These are phyloP conservation scores for Millerozyma acaciae DNA, from an alignment of 805 yeast species.

Conservation along the genomic window DNA sequence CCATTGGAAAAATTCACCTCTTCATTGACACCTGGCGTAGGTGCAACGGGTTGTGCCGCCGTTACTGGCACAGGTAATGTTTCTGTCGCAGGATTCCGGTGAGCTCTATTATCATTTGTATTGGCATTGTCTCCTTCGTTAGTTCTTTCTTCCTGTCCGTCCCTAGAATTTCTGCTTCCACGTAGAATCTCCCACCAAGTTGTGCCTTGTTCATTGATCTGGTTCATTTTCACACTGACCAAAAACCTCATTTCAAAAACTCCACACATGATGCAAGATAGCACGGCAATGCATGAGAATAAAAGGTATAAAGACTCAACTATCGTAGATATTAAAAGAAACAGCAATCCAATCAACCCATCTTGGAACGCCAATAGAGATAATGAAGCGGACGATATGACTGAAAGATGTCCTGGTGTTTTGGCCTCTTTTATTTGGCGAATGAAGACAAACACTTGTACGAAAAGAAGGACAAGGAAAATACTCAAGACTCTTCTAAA, in stretches of 20 bases:
- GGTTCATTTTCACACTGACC: constrained; percentile 63
- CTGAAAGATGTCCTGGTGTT: constrained; percentile 78
- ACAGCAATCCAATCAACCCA: constrained; percentile 61
- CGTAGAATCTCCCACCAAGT: constrained; percentile 62
- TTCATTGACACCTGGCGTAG: constrained; percentile 10
- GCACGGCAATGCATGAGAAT: constrained; percentile 63
- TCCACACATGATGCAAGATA: constrained; percentile 65
- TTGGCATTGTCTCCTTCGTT: constrained; percentile 2
- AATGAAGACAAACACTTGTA: constrained; percentile 55
- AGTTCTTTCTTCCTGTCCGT: constrained; percentile 15
- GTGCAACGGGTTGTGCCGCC: background rate
- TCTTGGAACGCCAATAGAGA: constrained; percentile 70
- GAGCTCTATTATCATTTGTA: background rate
- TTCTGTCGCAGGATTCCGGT: background rate
- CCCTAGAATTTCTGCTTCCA: constrained; percentile 50
- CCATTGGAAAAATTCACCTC: constrained; percentile 22
- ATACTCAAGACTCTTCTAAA: constrained; percentile 44
- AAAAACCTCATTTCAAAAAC: constrained; percentile 74
- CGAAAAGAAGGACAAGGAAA: constrained; percentile 38
- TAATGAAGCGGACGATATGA: constrained; percentile 52
- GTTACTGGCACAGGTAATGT: constrained; percentile 1
- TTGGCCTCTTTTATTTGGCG: constrained; percentile 67
- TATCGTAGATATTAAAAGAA: constrained; percentile 55
- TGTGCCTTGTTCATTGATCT: constrained; percentile 67
- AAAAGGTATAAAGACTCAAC: constrained; percentile 59